Evolutionary conservation across 2,329 filamentous ascomycete species (phyloP).

Genomic region (Botrytis hyacinthi): DNA sequence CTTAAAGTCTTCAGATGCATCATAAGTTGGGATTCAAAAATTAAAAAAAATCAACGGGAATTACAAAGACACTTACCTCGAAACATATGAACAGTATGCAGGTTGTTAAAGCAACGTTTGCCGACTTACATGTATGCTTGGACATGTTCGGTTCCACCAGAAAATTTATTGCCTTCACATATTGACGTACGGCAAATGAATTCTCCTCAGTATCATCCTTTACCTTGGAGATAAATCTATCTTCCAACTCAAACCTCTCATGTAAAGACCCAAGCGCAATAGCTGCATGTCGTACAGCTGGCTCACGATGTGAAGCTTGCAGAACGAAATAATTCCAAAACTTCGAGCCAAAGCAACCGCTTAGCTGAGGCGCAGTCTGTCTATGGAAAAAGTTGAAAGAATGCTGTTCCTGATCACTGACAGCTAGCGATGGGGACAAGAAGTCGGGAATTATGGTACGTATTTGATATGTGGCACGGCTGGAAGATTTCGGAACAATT

Average conservation of each 20-base stretch:
- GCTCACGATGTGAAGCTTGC: slow-evolving; percentile 54
- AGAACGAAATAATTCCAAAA: slow-evolving; percentile 63
- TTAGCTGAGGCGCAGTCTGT: slow-evolving; percentile 58
- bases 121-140: slow-evolving; percentile 18
- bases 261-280: slow-evolving; percentile 29
- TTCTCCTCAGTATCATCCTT: slow-evolving; percentile 11
- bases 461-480: neutral
- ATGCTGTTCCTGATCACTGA: slow-evolving; percentile 19
- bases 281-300: slow-evolving; percentile 27
- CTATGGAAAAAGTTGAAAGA: slow-evolving; percentile 60
- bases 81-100: slow-evolving; percentile 31
- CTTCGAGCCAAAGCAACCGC: slow-evolving; percentile 61
- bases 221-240: neutral
- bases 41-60: neutral
- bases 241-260: slow-evolving; percentile 22
- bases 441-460: neutral
- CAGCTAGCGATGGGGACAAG: slow-evolving; percentile 6
- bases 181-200: slow-evolving; percentile 26
- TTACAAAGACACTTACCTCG: slow-evolving; percentile 21
- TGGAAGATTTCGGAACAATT: neutral
- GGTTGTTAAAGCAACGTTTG: slow-evolving; percentile 26
- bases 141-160: slow-evolving; percentile 27
- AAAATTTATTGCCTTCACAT: slow-evolving; percentile 24
- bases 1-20: slow-evolving; percentile 22
- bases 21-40: neutral